A percentile compares a stretch with the other conserved stretches of the same genome.
These are phyloP conservation scores for Diatrype stigma DNA, from an alignment of 2,329 filamentous ascomycete genomes.

Conservation along the genomic window DNA sequence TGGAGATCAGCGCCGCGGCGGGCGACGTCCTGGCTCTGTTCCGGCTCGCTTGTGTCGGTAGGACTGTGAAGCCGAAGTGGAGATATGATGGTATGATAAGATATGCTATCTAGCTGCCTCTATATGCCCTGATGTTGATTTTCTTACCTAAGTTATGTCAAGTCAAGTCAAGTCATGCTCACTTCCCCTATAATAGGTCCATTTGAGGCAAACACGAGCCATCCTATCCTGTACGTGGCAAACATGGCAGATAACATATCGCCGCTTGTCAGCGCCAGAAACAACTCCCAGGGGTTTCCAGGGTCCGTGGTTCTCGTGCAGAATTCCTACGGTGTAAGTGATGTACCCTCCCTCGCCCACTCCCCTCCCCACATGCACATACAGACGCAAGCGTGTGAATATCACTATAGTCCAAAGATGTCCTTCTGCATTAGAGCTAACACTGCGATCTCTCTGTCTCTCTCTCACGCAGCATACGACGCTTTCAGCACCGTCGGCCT, in stretches of 20 bases:
- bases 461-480: conserved; percentile 42
- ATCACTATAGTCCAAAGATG: no score
- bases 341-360: no score
- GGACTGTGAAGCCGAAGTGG: conserved; percentile 27
- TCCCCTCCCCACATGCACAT: no score
- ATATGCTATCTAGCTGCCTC: background rate
- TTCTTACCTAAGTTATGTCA: no score
- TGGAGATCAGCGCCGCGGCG: conserved; percentile 34
- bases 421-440: no score
- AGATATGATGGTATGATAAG: conserved; percentile 12
- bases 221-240: conserved; percentile 32
- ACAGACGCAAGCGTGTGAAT: no score
- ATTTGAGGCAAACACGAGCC: conserved; percentile 27
- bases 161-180: background rate
- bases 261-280: conserved; percentile 25
- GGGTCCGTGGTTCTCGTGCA: conserved; percentile 44
- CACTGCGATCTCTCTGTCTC: no score
- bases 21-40: conserved; percentile 40
- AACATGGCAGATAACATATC: conserved; percentile 33
- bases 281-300: conserved; percentile 34
- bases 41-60: conserved; percentile 30
- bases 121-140: conserved; percentile 3
- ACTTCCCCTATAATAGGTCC: conserved; percentile 16
- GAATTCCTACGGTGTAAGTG: conserved; percentile 46
- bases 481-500: conserved; percentile 39